Base-by-base conservation (phyloP, 495 filamentous ascomycete species). In the Penicillium crystallinum region DNA sequence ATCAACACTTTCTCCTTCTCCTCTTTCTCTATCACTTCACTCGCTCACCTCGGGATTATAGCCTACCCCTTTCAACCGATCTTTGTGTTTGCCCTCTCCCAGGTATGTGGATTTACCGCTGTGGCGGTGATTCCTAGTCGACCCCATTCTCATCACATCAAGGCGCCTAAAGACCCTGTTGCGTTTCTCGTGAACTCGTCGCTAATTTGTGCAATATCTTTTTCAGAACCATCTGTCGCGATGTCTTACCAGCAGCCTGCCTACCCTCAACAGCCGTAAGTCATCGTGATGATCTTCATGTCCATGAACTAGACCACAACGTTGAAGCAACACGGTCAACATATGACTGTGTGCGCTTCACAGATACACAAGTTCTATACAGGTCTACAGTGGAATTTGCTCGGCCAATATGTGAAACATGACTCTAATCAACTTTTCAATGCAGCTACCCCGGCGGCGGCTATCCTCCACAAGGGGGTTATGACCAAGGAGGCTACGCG, bases 221-320 rank as follows among this genome's bases (percentile, higher is more conserved):
- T 29, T 45, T 9, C n/a, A 62, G 53, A 36, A 38, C 11, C 6
- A 18, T 27, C 1, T 23, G 41, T 19, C 62, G 58, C 4, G 6
- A 81, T 81, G 49, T 73, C 73, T 40, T 63, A 67, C 29, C 67
- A 62, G n/a, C 52, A 42, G 18, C 68, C 62, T 59, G 67, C 55
- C 14, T 65, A 43, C 33, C 54, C 54, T 21, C 49, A 39, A 15
- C 54, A 44, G 53, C 41, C 40, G 54, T 54, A 42, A 59, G 57
- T 56, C 44, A 40, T 41, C 23, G 12, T 33, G 22, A 8, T 36
- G 34, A 39, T 30, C 30, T 2, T 3, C 23, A 27, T n/a, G n/a
- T 38, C 22, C 27, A 25, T 19, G 14, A 21, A 27, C 31, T 42
- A 18, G 33, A 38, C 6, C 1, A 33, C 12, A 9, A 3, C 25